Evolutionary conservation across 1,139 yeast genomes (phyloP).

Genomic region (Wickerhamomyces sp.): DNA sequence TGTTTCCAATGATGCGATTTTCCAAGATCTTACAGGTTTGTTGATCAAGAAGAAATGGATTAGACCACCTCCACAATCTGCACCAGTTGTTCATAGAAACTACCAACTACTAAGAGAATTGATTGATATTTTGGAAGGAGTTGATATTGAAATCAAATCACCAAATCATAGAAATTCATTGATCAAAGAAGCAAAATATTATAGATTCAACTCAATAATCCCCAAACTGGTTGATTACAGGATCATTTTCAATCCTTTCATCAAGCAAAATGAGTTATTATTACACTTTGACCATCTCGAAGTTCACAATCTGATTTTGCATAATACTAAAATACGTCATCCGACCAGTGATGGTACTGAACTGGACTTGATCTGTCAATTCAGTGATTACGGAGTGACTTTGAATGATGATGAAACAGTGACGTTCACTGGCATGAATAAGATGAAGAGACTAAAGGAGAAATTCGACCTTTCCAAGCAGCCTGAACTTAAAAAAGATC

Average conservation of each 20-base stretch:
- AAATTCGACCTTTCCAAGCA: too few species aligned
- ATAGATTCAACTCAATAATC: constrained; percentile 69
- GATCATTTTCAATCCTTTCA: constrained; percentile 48
- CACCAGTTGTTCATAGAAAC: constrained; percentile 55
- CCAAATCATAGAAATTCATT: constrained; percentile 54
- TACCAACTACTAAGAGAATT: constrained; percentile 51
- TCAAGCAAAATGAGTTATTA: constrained; percentile 35
- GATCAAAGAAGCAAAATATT: constrained; percentile 68
- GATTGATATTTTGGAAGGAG: constrained; percentile 53
- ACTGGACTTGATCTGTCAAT: too few species aligned
- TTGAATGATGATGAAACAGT: too few species aligned
- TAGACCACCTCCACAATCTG: constrained; percentile 72
- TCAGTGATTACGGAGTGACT: too few species aligned
- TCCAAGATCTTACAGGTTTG: constrained; percentile 40
- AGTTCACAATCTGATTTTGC: not conserved
- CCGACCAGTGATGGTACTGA: too few species aligned
- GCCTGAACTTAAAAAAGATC: too few species aligned
- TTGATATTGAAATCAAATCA: constrained; percentile 38
- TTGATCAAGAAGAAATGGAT: constrained; percentile 35
- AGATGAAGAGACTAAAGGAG: too few species aligned
- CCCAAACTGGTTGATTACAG: constrained; percentile 57
- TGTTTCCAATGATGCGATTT: constrained; percentile 47
- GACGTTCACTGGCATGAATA: too few species aligned
- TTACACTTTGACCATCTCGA: constrained; percentile 44
- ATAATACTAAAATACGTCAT: too few species aligned